Evolutionary conservation across 1,284 basidiomycete genomes (phyloP).

Genomic region (Lentinula novae-zelandiae): DNA sequence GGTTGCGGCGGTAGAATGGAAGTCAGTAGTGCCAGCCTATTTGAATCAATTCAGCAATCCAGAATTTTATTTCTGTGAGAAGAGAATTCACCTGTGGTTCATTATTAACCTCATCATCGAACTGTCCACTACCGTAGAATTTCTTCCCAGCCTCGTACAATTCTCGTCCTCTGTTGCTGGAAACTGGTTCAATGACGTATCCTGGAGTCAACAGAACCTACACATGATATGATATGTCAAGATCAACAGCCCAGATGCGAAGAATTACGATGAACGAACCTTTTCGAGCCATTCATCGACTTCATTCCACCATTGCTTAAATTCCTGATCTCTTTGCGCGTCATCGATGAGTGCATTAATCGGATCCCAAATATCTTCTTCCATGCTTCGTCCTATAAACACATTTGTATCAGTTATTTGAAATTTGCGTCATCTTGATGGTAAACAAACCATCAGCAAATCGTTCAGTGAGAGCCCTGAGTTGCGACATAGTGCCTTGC

Average conservation of each 20-base stretch:
- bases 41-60: no score
- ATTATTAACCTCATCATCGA: background rate
- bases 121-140: constrained; percentile 51
- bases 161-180: constrained; percentile 56
- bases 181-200: constrained; percentile 82
- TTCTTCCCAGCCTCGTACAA: constrained; percentile 67
- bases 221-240: no score
- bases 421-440: fast-evolving
- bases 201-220: constrained; percentile 82
- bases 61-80: no score
- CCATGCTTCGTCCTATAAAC: constrained; percentile 40
- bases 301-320: constrained; percentile 73
- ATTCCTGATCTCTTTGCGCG: constrained; percentile 71
- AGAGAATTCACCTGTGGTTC: background rate
- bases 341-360: constrained; percentile 76
- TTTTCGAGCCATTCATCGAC: constrained; percentile 68
- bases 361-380: constrained; percentile 67
- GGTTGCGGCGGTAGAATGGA: background rate
- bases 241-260: background rate
- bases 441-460: constrained; percentile 66
- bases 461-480: constrained; percentile 84
- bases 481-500: constrained; percentile 56
- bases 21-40: background rate
- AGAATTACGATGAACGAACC: constrained; percentile 27
- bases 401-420: background rate